Evolutionary conservation across 2,329 filamentous ascomycete genomes (phyloP), one percentile per base, ranked within the genome.

Genomic region (Aureobasidium sp.): DNA sequence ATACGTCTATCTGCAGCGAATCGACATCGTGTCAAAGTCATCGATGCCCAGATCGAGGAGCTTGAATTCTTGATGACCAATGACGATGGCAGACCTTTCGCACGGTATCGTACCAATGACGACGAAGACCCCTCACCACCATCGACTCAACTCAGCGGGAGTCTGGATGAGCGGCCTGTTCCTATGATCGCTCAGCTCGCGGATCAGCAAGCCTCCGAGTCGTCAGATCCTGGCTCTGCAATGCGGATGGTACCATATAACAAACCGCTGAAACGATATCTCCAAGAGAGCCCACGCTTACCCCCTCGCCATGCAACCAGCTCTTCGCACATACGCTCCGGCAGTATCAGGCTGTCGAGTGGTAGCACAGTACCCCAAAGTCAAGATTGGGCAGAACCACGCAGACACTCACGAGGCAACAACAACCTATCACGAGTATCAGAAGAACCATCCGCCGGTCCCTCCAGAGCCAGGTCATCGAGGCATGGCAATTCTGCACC

Each of bases 11-110:
- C 44, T 41, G 15, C 56, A 29, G 22, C 56, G 3, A 59, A 59
- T 15, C 27, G 36, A 41, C 39, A 49, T 2, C 42, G 44, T 12
- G 22, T 34, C 20, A 29, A 20, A 15, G 25, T 29, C 5, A 25
- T 59, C 14, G 56, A 31, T 22, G 42, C 27, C 7, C 42, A 59
- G 8, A 59, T 59, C 9, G 56, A 49, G 36, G 56, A 59, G 31
- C 42, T 59, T 9, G 20, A 59, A 3, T 41, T 25, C 14, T 15
- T 59, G 2, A 36, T 59, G n/a, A 27, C 20, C 8, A 29, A 27
- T 5, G 42, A 59, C 8, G 20, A 59, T 5, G 34, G 29, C 56
- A 59, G 15, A 22, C 52, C 27, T 15, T 41, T 37, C 15, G 11
- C 36, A 17, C 52, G 52, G 5, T 56, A 52, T n/a, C 49, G 49